phyloP scores from a whole-genome alignment of 2,329 filamentous ascomycete genomes.

The Dactylellina drechsleri region DNA sequence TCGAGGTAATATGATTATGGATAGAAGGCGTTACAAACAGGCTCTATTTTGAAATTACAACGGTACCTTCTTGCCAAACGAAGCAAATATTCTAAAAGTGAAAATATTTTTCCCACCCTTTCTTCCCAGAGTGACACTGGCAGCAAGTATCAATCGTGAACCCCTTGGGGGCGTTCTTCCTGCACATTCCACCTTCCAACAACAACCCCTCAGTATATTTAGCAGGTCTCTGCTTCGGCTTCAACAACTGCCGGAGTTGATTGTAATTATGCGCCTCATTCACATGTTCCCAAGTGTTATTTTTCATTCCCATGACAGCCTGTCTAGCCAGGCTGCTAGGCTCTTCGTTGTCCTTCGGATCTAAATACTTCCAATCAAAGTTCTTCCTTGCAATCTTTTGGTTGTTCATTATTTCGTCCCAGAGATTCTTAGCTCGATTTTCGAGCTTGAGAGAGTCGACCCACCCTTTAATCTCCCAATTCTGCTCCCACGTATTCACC shows the following conservation, averaged over 20 bases:
- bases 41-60: too few relatives aligned
- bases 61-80: background rate
- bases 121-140: conserved; percentile 16
- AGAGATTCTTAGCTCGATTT: conserved; percentile 30
- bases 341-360: conserved; percentile 35
- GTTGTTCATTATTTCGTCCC: conserved; percentile 36
- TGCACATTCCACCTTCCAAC: conserved; percentile 48
- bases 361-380: conserved; percentile 37
- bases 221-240: conserved; percentile 23
- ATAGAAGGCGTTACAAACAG: too few relatives aligned
- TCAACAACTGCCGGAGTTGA: conserved; percentile 8
- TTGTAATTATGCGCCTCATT: conserved; percentile 24
- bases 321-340: background rate
- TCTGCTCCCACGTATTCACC: conserved; percentile 21
- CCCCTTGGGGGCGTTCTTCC: conserved; percentile 38
- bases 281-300: background rate
- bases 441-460: conserved; percentile 34
- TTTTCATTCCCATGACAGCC: conserved; percentile 17
- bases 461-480: conserved; percentile 32
- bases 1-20: too few relatives aligned
- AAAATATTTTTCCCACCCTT: conserved; percentile 40
- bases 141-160: conserved; percentile 38
- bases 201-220: conserved; percentile 30
- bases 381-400: conserved; percentile 17
- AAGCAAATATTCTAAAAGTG: conserved; percentile 23